Conservation (phyloP, 345 rosid species). For the Syzygium aqueum region DNA sequence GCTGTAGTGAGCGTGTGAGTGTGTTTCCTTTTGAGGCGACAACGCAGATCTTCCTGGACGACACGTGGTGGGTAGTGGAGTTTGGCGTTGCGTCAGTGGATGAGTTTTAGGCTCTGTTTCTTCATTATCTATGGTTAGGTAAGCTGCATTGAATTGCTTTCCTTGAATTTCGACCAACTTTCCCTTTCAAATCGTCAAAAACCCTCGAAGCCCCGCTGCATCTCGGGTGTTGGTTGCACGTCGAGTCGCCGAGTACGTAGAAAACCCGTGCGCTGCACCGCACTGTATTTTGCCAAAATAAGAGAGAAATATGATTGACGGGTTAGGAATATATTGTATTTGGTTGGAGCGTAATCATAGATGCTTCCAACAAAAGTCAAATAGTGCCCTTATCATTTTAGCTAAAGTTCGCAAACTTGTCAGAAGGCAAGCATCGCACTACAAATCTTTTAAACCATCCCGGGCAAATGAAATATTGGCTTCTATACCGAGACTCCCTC, state of each 20-base stretch:
- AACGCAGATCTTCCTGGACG: not conserved
- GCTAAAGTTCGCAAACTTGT: too few species aligned
- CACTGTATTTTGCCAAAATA: not conserved
- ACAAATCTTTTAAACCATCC: too few species aligned
- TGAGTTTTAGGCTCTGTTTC: not conserved
- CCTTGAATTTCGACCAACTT: not conserved
- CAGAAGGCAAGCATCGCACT: too few species aligned
- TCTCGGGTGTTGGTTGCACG: not conserved
- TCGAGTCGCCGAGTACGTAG: not conserved
- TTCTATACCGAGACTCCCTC: too few species aligned
- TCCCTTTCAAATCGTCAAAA: not conserved
- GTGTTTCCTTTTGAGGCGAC: not conserved
- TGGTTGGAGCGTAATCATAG: too few species aligned
- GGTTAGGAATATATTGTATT: too few species aligned
- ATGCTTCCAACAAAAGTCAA: too few species aligned
- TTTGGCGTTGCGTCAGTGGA: not conserved
- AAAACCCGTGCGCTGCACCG: fast-evolving
- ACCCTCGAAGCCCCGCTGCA: not conserved
- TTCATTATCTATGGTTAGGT: not conserved
- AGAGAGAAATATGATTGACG: not conserved
- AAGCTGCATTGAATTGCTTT: not conserved
- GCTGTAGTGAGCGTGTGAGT: not conserved
- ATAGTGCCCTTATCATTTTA: too few species aligned
- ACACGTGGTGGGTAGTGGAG: not conserved
- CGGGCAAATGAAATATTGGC: too few species aligned